Percentiles rank a stretch among this genome's conserved stretches.
These are phyloP conservation scores for Scheffersomyces cryptocercus DNA, from an alignment of 1,139 yeast genomes.

Conservation along the genomic window DNA sequence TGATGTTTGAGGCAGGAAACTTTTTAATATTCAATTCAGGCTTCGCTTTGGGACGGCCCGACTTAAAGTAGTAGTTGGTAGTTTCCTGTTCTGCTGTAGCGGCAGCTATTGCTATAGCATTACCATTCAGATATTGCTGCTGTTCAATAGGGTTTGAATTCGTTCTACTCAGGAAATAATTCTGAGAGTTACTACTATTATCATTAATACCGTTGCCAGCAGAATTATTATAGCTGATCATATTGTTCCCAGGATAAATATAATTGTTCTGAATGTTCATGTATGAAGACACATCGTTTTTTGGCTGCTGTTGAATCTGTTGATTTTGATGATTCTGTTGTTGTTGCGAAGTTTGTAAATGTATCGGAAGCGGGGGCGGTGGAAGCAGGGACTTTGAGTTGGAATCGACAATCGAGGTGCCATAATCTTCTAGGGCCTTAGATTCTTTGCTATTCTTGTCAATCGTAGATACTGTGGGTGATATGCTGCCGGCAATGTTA, in stretches of 20 bases:
- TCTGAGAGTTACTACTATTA: no score
- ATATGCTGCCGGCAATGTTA: no score
- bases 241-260: background rate
- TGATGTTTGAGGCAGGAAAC: conserved; percentile 6
- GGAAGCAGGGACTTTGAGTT: no score
- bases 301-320: conserved; percentile 6
- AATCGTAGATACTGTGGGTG: no score
- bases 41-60: conserved; percentile 8
- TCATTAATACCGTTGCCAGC: no score
- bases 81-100: conserved; percentile 1
- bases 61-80: conserved; percentile 5
- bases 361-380: no score
- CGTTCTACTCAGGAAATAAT: background rate
- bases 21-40: conserved; percentile 7
- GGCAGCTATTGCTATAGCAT: background rate
- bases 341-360: background rate
- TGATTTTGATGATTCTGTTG: conserved; percentile 6
- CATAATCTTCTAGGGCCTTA: no score
- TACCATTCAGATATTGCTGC: background rate
- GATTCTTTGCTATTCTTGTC: no score
- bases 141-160: background rate
- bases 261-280: conserved; percentile 5
- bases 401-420: no score
- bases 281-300: conserved; percentile 2
- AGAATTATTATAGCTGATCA: background rate